A percentile compares a stretch with the other conserved stretches of the same genome.
phyloP scores from a whole-genome alignment of 2,329 filamentous ascomycete species.

The Cordyceps militaris region DNA sequence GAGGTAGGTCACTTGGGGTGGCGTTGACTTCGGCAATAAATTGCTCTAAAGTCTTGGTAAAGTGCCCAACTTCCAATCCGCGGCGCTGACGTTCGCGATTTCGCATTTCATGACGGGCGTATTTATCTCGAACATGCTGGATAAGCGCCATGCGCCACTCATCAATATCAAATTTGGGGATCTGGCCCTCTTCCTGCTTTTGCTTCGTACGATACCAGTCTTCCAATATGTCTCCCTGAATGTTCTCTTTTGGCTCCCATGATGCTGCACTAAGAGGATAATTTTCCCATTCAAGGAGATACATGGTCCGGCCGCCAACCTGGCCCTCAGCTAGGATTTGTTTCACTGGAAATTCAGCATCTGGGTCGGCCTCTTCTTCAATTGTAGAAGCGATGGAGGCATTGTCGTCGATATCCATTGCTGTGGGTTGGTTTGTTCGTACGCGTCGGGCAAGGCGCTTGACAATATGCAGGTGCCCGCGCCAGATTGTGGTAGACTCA shows the following conservation, averaged over 20 bases:
- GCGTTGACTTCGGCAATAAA: slow-evolving; percentile 15
- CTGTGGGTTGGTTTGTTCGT: background rate
- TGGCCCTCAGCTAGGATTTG: slow-evolving; percentile 42
- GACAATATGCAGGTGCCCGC: no score
- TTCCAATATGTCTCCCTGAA: slow-evolving; percentile 31
- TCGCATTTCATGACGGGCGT: slow-evolving; percentile 33
- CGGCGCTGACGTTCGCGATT: slow-evolving; percentile 36
- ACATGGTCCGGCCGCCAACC: slow-evolving; percentile 22
- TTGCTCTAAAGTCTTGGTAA: slow-evolving; percentile 19
- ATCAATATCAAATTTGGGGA: slow-evolving; percentile 31
- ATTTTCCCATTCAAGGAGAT: slow-evolving; percentile 32
- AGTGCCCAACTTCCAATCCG: slow-evolving; percentile 25
- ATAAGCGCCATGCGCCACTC: slow-evolving; percentile 29
- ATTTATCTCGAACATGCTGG: slow-evolving; percentile 23
- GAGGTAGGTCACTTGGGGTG: slow-evolving; percentile 8
- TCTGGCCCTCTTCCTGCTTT: slow-evolving; percentile 26
- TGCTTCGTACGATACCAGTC: slow-evolving; percentile 38
- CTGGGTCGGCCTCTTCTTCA: slow-evolving; percentile 27
- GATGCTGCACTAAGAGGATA: slow-evolving; percentile 29
- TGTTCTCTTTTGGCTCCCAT: slow-evolving; percentile 45
- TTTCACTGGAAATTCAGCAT: slow-evolving; percentile 44
- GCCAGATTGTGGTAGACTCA: background rate
- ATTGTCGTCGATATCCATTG: slow-evolving; percentile 19
- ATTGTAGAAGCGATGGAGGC: slow-evolving; percentile 28
- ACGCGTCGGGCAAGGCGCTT: background rate